Conservation (phyloP, 1,284 basidiomycete species). For the Cryptococcus maquisensis region DNA sequence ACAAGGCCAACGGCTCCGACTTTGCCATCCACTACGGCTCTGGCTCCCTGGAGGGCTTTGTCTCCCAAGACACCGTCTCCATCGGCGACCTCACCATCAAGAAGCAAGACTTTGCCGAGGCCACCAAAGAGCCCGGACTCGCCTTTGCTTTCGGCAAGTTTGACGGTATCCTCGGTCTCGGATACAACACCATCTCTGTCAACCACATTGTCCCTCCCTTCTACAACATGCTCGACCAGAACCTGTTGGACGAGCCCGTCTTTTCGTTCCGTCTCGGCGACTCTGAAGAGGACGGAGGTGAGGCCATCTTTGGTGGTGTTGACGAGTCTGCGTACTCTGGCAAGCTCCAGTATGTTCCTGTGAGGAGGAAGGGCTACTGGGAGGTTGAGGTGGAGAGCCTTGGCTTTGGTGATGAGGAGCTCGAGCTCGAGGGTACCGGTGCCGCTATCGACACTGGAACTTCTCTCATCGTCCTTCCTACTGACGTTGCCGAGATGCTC, state of each 20-base stretch:
- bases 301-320: constrained; percentile 89
- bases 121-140: constrained; percentile 92
- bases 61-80: constrained; percentile 75
- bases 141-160: constrained; percentile 94
- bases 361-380: constrained; percentile 98
- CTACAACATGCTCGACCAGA: constrained; percentile 86
- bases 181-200: constrained; percentile 88
- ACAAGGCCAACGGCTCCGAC: constrained; percentile 85
- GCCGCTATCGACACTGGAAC: constrained; percentile 94
- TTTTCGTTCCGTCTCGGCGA: constrained; percentile 93
- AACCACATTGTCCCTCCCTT: constrained; percentile 92
- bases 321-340: constrained; percentile 76
- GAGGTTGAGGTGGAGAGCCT: constrained; percentile 90
- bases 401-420: constrained; percentile 73
- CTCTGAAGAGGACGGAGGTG: constrained; percentile 84
- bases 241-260: constrained; percentile 75
- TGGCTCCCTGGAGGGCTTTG: constrained; percentile 94
- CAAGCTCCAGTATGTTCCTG: constrained; percentile 79
- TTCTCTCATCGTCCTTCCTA: constrained; percentile 60
- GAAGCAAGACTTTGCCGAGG: constrained; percentile 89
- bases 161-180: constrained; percentile 94
- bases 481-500: constrained; percentile 95
- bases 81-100: constrained; percentile 82
- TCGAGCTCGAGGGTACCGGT: constrained; percentile 84
- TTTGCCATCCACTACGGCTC: constrained; percentile 96